Conservation (phyloP, 108 stramenopile genomes). For the Cyclotella kingstonii region DNA sequence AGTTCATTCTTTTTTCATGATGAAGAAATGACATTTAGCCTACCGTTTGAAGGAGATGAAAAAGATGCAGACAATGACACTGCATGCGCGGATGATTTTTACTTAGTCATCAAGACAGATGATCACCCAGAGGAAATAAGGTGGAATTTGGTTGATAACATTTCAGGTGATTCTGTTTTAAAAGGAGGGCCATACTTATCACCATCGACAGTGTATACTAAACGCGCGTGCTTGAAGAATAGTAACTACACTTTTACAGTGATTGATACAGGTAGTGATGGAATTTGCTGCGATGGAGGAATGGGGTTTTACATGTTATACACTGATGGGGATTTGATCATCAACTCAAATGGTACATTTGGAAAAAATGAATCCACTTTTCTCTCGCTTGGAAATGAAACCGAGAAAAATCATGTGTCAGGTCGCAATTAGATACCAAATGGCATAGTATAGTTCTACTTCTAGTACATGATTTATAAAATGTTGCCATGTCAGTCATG, state of each 20-base stretch:
- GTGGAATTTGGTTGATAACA: constrained; percentile 40
- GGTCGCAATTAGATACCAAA: too few relatives aligned
- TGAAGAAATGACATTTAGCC: constrained; percentile 35
- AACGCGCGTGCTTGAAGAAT: constrained; percentile 36
- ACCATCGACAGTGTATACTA: constrained; percentile 28
- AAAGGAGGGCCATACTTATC: constrained; percentile 34
- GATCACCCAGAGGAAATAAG: constrained; percentile 26
- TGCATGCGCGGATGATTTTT: constrained; percentile 41
- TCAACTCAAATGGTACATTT: constrained; percentile 27
- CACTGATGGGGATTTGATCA: constrained; percentile 28
- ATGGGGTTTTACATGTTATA: constrained; percentile 37
- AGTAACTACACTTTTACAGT: constrained; percentile 36
- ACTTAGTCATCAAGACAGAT: constrained; percentile 32
- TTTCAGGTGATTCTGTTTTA: constrained; percentile 17
- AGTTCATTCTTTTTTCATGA: constrained; percentile 43
- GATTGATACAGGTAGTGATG: constrained; percentile 25
- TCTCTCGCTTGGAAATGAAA: constrained; percentile 19
- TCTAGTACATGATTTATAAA: too few relatives aligned
- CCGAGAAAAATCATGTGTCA: background rate
- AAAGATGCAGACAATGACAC: constrained; percentile 7
- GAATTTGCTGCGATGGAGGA: constrained; percentile 31
- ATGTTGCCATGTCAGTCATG: too few relatives aligned
- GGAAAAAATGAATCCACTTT: constrained; percentile 6
- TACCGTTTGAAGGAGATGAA: constrained; percentile 28
- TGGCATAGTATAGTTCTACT: too few relatives aligned